A percentile compares a stretch with the other conserved stretches of the same genome.
Conservation (phyloP, 768 basidiomycete genomes). For the Lentinula boryana region DNA sequence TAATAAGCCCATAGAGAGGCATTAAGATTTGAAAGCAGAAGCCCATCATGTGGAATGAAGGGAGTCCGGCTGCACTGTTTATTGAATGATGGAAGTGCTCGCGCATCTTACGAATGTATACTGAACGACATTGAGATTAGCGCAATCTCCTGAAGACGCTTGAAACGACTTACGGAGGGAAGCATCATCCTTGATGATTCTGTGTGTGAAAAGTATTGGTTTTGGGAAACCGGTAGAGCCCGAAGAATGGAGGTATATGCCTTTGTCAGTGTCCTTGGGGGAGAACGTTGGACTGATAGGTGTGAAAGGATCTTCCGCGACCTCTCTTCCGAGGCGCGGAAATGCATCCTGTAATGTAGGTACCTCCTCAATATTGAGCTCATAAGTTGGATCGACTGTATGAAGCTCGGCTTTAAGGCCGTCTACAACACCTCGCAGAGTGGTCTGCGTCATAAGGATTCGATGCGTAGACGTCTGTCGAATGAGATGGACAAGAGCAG, state of each 20-base stretch:
- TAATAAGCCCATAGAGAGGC: slow-evolving; percentile 10
- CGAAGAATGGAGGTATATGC: slow-evolving; percentile 25
- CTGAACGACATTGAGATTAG: not conserved
- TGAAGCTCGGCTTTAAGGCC: slow-evolving; percentile 11
- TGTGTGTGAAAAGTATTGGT: slow-evolving; percentile 17
- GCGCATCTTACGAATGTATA: not conserved
- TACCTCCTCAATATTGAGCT: slow-evolving; percentile 9
- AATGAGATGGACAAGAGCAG: slow-evolving; percentile 27
- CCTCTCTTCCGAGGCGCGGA: slow-evolving; percentile 22
- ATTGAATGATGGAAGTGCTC: not conserved
- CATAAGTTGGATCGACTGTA: slow-evolving; percentile 4
- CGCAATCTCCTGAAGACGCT: not conserved
- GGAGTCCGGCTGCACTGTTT: slow-evolving; percentile 12
- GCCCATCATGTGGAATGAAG: slow-evolving; percentile 17
- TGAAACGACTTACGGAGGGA: slow-evolving; percentile 14
- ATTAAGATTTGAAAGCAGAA: slow-evolving; percentile 12
- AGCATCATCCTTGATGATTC: slow-evolving; percentile 14
- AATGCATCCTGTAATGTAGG: slow-evolving; percentile 16
- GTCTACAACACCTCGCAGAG: slow-evolving; percentile 16
- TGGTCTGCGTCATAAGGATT: slow-evolving; percentile 22
- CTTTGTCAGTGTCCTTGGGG: slow-evolving; percentile 6
- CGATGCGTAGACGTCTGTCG: slow-evolving; percentile 22
- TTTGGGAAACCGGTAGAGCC: slow-evolving; percentile 26
- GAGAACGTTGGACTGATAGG: slow-evolving; percentile 8
- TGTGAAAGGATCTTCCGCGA: slow-evolving; percentile 3